Base-by-base conservation (phyloP, 1,139 yeast genomes). In the Candida labiduridarum region DNA sequence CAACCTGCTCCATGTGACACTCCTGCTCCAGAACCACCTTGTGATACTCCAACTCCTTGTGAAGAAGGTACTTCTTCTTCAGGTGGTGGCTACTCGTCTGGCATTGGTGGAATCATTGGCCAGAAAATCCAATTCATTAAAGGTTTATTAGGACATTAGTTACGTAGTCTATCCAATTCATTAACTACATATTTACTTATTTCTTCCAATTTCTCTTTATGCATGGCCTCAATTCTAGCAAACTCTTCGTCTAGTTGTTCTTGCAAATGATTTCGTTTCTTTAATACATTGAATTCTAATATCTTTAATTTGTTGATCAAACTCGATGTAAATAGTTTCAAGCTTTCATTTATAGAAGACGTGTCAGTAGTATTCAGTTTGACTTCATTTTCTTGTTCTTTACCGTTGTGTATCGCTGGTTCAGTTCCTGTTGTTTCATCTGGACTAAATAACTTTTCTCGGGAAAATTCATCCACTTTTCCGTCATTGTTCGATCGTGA, bases 181-280 rank as follows among this genome's bases (percentile, higher is more conserved):
- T 44, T 48, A 16, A 39, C 45, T 14, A 49, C 43, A 39, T 53
- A 47, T 15, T 55, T 42, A 38, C 46, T 46, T 14, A 54, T 51
- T 47, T 52, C 48, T 9, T 44, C 34, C 31, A 53, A 41, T 38
- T 53, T 52, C 6, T n/a, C 42, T 22, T 43, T 44, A 10, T 54
- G 56, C 15, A 36, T 44, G 10, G 15, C 16, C 38, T 49, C 48
- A 27, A 60, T 46, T 30, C 44, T 45, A 3, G 54, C 49, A 36
- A 61, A 54, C 19, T 55, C 58, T 4, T 39, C 11, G 15, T 59
- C 57, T n/a, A 61, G 47, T 35, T 59, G 54, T 22, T 42, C 18
- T 45, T 56, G 55, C 44, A 62, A 50, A 39, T 56, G 55, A 15
- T 49, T 52, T 42, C 53, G 52, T 39, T 52, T 53, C 12, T 52